These are phyloP conservation scores for Albifimbria verrucaria DNA, from an alignment of 2,329 filamentous ascomycete species.

Conservation along the genomic window DNA sequence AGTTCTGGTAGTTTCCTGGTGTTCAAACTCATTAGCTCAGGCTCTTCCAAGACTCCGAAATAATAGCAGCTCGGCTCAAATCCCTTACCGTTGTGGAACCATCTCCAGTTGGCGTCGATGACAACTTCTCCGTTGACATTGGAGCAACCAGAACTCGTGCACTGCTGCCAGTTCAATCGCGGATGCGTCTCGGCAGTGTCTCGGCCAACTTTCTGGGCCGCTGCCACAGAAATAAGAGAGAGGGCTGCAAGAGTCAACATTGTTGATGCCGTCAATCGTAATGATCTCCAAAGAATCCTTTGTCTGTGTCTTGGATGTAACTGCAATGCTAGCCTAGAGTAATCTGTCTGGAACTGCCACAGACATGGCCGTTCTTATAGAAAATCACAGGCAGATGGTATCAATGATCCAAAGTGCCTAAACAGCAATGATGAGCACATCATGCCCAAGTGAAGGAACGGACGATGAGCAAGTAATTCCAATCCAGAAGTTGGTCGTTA, in stretches of 20 bases:
- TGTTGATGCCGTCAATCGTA: not conserved
- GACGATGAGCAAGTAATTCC: not conserved
- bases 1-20: conserved; percentile 36
- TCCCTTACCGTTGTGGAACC: conserved; percentile 42
- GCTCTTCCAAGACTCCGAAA: not conserved
- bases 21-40: not conserved
- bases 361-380: not conserved
- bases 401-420: not conserved
- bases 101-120: conserved; percentile 53
- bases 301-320: not conserved
- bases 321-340: not conserved
- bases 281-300: not conserved
- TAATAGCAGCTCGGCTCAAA: too few species aligned
- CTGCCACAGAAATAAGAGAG: conserved; percentile 9
- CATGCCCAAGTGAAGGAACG: not conserved
- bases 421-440: not conserved
- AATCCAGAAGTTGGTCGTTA: not conserved
- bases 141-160: conserved; percentile 39
- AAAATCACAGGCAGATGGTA: not conserved
- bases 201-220: conserved; percentile 40
- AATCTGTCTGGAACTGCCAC: not conserved
- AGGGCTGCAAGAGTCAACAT: conserved; percentile 11
- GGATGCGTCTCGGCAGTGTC: conserved; percentile 39
- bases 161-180: conserved; percentile 40
- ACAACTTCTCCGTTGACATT: conserved; percentile 41